phyloP scores from a whole-genome alignment of 73 alveolate species.

The Paramecium sonneborni region DNA sequence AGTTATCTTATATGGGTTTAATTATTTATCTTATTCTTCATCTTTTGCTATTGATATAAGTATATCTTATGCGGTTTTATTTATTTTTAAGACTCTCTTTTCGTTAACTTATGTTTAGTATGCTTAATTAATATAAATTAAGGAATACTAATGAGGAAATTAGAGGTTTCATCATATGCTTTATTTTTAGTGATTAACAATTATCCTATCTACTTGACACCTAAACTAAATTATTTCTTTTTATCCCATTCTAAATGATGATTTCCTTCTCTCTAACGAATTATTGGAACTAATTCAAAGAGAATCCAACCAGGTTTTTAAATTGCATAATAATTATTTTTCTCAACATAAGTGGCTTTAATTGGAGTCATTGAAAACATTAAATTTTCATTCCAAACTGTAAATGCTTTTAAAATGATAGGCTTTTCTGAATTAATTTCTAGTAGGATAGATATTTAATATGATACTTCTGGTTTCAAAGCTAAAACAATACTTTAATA shows the following conservation, averaged over 20 bases:
- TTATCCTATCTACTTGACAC: conserved; percentile 7
- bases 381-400: conserved; percentile 4
- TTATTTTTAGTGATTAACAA: background rate
- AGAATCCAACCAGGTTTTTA: conserved; percentile 30
- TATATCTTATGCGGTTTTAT: background rate
- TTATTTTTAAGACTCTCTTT: background rate
- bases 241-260: conserved; percentile 45
- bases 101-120: background rate
- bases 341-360: conserved; percentile 25
- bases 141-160: background rate
- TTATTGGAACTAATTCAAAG: conserved; percentile 25
- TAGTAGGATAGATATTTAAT: background rate
- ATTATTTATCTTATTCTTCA: background rate
- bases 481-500: background rate
- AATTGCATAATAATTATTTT: conserved; percentile 1
- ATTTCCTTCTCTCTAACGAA: background rate
- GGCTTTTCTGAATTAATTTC: conserved; percentile 11
- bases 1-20: background rate
- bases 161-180: background rate
- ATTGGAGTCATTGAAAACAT: conserved; percentile 8
- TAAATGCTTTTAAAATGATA: conserved; percentile 1
- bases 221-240: background rate
- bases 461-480: conserved; percentile 20
- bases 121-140: background rate
- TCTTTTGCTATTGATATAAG: background rate